These are phyloP conservation scores for Saccharum officinarum DNA, from an alignment of 176 grass and related monocot genomes.

Conservation along the genomic window DNA sequence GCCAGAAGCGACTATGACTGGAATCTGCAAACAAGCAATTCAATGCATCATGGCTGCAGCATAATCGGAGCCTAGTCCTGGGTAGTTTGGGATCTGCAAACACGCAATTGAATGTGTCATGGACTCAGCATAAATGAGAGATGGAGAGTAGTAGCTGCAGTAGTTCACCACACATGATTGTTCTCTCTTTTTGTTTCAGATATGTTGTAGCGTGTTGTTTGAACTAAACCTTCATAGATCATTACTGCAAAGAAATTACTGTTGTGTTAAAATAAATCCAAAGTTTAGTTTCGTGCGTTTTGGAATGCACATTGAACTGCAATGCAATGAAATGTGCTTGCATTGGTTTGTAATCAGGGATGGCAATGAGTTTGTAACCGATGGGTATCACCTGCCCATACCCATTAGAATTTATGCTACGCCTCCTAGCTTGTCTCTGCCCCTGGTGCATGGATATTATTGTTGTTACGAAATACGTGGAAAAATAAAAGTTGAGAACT, in stretches of 20 bases:
- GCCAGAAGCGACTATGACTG: constrained; percentile 88
- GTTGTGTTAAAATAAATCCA: constrained; percentile 17
- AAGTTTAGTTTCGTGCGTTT: too few relatives aligned
- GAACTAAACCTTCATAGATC: not conserved
- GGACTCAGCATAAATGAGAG: constrained; percentile 31
- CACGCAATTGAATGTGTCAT: constrained; percentile 50
- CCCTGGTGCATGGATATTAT: too few relatives aligned
- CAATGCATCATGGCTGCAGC: constrained; percentile 80
- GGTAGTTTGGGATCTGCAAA: constrained; percentile 48
- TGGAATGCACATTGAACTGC: too few relatives aligned
- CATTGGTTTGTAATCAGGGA: too few relatives aligned
- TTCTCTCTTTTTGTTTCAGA: not conserved
- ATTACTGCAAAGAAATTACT: constrained; percentile 17
- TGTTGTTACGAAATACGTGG: too few relatives aligned
- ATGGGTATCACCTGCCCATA: too few relatives aligned
- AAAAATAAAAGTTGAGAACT: too few relatives aligned
- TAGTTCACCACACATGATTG: not conserved
- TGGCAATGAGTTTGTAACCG: too few relatives aligned
- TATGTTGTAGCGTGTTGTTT: not conserved
- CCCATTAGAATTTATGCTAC: too few relatives aligned
- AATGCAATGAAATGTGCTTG: too few relatives aligned
- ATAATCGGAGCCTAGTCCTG: not conserved
- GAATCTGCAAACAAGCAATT: constrained; percentile 95
- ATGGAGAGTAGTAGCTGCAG: not conserved
- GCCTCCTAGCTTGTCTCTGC: too few relatives aligned